Conservation (phyloP, 106 monocot species). For the Acanthochlamys bracteata region DNA sequence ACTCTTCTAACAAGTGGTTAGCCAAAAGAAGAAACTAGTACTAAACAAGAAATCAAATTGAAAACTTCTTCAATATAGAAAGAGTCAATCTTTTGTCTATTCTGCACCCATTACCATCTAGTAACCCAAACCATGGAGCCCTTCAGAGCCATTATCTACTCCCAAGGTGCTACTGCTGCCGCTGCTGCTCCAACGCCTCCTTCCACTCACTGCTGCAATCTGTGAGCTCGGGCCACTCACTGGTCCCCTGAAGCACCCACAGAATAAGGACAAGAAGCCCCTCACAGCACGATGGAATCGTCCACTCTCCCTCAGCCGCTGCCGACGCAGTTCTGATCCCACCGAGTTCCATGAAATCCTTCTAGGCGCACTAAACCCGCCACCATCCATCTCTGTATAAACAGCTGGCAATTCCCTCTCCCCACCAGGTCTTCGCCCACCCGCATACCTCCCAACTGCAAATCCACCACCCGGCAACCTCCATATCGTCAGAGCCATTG, state of each 20-base stretch:
- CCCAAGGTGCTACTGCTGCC: background rate
- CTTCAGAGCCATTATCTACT: background rate
- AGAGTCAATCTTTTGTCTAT: background rate
- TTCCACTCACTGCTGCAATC: too few species aligned
- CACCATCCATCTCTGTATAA: constrained; percentile 62
- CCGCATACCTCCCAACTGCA: constrained; percentile 49
- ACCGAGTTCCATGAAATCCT: constrained; percentile 37
- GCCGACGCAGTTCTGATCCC: constrained; percentile 4
- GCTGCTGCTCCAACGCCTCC: constrained; percentile 4
- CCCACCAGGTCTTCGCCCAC: constrained; percentile 19
- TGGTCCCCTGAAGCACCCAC: background rate
- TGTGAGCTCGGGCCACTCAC: too few species aligned
- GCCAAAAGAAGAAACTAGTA: background rate
- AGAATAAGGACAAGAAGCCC: constrained; percentile 35
- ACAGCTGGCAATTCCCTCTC: constrained; percentile 43
- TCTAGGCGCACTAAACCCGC: constrained; percentile 35
- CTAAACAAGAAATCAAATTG: too few species aligned
- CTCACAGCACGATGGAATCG: constrained; percentile 30
- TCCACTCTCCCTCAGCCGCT: constrained; percentile 13
- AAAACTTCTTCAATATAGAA: background rate
- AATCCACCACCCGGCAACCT: constrained; percentile 62
- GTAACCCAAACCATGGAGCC: too few species aligned
- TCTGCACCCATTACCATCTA: background rate
- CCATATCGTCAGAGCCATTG: constrained; percentile 57
- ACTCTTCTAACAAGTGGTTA: background rate